Evolutionary conservation across 441 rosid species (phyloP).

Genomic region (Breynia disticha): DNA sequence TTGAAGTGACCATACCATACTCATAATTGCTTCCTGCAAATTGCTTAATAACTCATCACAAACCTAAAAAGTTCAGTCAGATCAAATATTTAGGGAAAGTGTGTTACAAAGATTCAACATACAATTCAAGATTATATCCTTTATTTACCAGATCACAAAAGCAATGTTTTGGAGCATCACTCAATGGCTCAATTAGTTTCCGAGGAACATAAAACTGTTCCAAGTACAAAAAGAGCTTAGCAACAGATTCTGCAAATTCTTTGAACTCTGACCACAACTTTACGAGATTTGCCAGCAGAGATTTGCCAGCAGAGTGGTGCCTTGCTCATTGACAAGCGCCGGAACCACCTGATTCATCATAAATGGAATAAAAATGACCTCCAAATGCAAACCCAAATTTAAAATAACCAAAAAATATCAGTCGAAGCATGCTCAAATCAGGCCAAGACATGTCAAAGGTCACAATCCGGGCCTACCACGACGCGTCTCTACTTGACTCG

Average conservation of each 20-base stretch:
- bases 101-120: background rate
- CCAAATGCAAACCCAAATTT: background rate
- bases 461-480: too few relatives aligned
- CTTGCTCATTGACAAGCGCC: conserved; percentile 8
- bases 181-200: background rate
- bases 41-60: conserved; percentile 2
- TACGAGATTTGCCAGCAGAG: conserved; percentile 1
- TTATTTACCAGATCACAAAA: conserved; percentile 2
- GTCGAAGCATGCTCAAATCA: background rate
- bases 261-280: conserved; percentile 7
- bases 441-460: too few relatives aligned
- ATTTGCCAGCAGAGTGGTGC: conserved; percentile 1
- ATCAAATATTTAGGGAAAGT: background rate
- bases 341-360: conserved; percentile 23
- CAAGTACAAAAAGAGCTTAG: conserved; percentile 1
- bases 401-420: background rate
- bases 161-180: background rate
- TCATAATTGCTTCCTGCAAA: conserved; percentile 6
- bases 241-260: conserved; percentile 6
- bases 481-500: too few relatives aligned
- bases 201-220: background rate
- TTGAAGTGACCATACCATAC: conserved; percentile 5
- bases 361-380: background rate
- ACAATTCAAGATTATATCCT: background rate
- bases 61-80: conserved; percentile 1